A percentile compares a stretch with the other conserved stretches of the same genome.
Conservation (phyloP, 768 basidiomycete species). For the Termitomyces sp. region DNA sequence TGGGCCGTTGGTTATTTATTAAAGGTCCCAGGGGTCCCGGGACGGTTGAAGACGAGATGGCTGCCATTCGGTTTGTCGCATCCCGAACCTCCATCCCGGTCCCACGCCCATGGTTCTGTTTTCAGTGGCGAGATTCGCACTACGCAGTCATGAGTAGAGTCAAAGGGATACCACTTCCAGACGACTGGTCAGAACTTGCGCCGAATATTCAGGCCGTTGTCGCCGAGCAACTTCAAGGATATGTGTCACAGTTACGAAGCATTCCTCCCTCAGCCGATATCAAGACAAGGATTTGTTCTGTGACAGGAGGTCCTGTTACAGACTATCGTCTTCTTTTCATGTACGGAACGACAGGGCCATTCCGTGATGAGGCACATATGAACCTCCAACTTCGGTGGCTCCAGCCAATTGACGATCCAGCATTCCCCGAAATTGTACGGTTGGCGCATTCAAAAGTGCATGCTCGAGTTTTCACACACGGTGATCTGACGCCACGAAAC, state of each 20-base stretch:
- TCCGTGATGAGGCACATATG: conserved; percentile 1
- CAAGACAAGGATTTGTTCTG: not conserved
- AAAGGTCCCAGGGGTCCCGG: not conserved
- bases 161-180: not conserved
- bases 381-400: not conserved
- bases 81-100: conserved; percentile 17
- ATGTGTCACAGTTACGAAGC: not conserved
- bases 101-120: conserved; percentile 16
- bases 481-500: not conserved
- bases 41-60: conserved; percentile 7
- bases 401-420: not conserved
- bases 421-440: not conserved
- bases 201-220: not conserved
- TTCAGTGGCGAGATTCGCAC: not conserved
- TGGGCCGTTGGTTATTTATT: not conserved
- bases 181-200: not conserved
- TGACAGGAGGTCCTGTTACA: conserved; percentile 1
- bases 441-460: not conserved
- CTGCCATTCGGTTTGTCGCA: conserved; percentile 16
- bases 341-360: not conserved
- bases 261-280: not conserved
- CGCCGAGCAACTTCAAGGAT: not conserved
- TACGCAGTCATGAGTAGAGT: not conserved
- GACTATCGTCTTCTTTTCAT: conserved; percentile 1
- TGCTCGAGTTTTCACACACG: not conserved